Percentiles rank a stretch among this genome's conserved stretches.
Conservation (phyloP, 495 filamentous ascomycete genomes). For the Trichocladium uniseriatum region DNA sequence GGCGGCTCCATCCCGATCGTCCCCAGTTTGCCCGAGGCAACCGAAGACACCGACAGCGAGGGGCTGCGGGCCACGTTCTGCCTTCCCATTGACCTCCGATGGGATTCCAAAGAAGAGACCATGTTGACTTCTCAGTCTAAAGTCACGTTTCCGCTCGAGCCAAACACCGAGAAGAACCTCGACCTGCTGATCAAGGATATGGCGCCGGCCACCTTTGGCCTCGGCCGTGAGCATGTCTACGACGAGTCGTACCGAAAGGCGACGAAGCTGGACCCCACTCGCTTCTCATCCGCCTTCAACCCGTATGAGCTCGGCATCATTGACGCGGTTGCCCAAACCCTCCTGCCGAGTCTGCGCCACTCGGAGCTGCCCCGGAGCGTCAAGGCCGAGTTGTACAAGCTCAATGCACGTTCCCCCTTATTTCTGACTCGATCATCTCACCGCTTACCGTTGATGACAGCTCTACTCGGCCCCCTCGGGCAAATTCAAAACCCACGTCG, state of each 20-base stretch:
- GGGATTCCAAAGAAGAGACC: too few relatives aligned
- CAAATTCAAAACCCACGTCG: constrained; percentile 44
- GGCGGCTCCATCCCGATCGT: too few relatives aligned
- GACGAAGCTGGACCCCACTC: constrained; percentile 34
- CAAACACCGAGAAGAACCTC: not conserved
- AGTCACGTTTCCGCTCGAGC: not conserved
- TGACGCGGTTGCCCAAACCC: constrained; percentile 36
- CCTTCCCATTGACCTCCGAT: too few relatives aligned
- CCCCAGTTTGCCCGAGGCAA: too few relatives aligned
- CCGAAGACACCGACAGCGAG: too few relatives aligned
- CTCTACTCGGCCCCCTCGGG: constrained; percentile 47
- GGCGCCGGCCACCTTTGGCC: constrained; percentile 41
- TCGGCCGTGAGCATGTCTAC: constrained; percentile 34
- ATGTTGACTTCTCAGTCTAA: not conserved
- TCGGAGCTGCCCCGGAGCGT: constrained; percentile 16
- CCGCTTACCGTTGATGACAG: not conserved
- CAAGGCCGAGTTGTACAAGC: constrained; percentile 45
- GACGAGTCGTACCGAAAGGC: constrained; percentile 45
- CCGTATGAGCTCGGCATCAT: constrained; percentile 46
- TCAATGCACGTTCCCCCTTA: constrained; percentile 38
- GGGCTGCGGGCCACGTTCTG: too few relatives aligned
- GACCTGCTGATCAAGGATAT: constrained; percentile 26
- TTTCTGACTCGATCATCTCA: constrained; percentile 10
- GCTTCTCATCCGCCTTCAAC: constrained; percentile 43
- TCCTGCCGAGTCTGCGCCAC: constrained; percentile 35